These are phyloP conservation scores for Pinus taeda DNA, from an alignment of 75 land plant genomes.

Conservation along the genomic window DNA sequence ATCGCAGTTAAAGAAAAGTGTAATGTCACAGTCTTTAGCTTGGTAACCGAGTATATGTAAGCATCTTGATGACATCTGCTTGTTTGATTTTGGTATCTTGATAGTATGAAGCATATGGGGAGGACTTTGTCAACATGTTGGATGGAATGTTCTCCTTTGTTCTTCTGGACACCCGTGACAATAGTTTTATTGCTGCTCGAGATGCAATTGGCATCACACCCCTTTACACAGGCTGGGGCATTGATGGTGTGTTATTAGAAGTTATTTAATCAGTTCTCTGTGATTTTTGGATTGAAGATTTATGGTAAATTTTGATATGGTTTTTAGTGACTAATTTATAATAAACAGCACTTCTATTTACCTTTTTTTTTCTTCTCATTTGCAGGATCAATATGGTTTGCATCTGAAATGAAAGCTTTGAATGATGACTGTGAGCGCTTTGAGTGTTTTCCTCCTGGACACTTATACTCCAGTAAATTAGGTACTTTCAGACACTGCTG, in stretches of 20 bases:
- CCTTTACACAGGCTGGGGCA: slow-evolving; percentile 97
- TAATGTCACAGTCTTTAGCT: too few relatives aligned
- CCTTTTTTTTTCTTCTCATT: background rate
- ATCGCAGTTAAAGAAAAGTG: too few relatives aligned
- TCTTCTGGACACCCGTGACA: slow-evolving; percentile 87
- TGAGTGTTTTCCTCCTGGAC: slow-evolving; percentile 85
- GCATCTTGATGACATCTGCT: too few relatives aligned
- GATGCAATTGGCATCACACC: slow-evolving; percentile 98
- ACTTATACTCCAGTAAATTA: slow-evolving; percentile 88
- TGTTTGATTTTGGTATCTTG: too few relatives aligned
- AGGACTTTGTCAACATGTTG: slow-evolving; percentile 80
- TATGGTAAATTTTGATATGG: background rate
- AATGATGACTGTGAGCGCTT: slow-evolving; percentile 96
- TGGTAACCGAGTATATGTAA: too few relatives aligned
- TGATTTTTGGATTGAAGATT: background rate
- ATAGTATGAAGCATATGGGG: slow-evolving; percentile 37
- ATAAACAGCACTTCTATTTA: background rate
- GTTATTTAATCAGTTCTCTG: background rate
- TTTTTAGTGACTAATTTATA: background rate
- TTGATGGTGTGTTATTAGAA: slow-evolving; percentile 65
- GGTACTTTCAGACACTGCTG: slow-evolving; percentile 24
- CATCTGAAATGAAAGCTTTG: slow-evolving; percentile 97
- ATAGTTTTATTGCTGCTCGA: slow-evolving; percentile 92
- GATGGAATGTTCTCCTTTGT: slow-evolving; percentile 99
- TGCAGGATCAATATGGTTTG: slow-evolving; percentile 88